Conservation (phyloP, 352 stramenopile species). For the Phytophthora sp. region DNA sequence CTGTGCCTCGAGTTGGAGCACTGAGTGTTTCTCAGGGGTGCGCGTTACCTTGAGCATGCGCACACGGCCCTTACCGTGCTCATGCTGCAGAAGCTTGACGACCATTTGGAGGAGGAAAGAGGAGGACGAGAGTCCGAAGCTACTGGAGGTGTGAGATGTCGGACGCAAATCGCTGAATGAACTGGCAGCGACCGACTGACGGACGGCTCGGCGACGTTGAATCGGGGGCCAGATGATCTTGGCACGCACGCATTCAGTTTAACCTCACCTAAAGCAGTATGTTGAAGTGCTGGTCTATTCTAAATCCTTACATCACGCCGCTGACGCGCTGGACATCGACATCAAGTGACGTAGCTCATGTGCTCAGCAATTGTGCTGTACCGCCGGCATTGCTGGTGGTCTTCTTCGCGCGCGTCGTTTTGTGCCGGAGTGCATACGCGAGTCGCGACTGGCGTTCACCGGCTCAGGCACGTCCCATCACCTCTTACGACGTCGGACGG, state of each 20-base stretch:
- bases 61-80: constrained; percentile 90
- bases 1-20: constrained; percentile 85
- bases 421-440: too few species aligned
- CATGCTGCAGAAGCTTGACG: constrained; percentile 70
- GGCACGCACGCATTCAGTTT: constrained; percentile 19
- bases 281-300: constrained; percentile 4
- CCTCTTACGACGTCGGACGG: too few species aligned
- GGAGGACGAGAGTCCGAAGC: background rate
- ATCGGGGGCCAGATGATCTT: constrained; percentile 18
- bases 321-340: too few species aligned
- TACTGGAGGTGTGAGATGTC: constrained; percentile 21
- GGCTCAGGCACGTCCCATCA: too few species aligned
- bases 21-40: constrained; percentile 71
- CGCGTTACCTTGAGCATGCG: constrained; percentile 88
- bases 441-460: too few species aligned
- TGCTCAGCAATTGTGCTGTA: too few species aligned
- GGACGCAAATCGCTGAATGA: constrained; percentile 50
- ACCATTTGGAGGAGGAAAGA: constrained; percentile 46
- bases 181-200: constrained; percentile 9
- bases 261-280: constrained; percentile 10
- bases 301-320: constrained; percentile 29
- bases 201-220: constrained; percentile 18
- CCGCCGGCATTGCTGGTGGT: too few species aligned
- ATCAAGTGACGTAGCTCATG: too few species aligned
- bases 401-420: too few species aligned